Base-by-base conservation (phyloP, 352 stramenopile genomes). In the Pythium vanterpoolii region DNA sequence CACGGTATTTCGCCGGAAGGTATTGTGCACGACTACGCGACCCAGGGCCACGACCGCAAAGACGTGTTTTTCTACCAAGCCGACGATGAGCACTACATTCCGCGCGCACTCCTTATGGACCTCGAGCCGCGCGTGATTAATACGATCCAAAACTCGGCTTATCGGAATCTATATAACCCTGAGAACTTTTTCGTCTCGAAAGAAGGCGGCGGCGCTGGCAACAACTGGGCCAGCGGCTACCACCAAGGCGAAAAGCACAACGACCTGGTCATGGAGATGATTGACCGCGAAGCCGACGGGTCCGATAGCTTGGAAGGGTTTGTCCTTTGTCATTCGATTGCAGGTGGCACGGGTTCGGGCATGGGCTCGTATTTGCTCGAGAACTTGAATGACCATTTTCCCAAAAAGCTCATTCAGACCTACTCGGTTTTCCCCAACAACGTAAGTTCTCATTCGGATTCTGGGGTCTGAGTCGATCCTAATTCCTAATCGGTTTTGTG, bases 61-160 rank as follows among this genome's bases (percentile, higher is more conserved):
- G 98, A 99, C 67, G 98, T 99, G 11, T 99, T 99, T 72, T 99
- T 99, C 73, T 99, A 99, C 78, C 91, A 98, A 64, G 93, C 93
- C 5, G 97, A 99, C 71, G 97, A 99, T 64, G 96, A 99, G 67
- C 95, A 98, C 60, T 99, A 99, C 79, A 98, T 99, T 46, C 97
- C 97, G 16, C 76, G 97, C 33, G 96, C 97, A 16, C 74, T 99
- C 42, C 78, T 99, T 44, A 97, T 99, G 76, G 98, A 99, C 78
- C 73, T 99, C 23, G 98, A 99, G 76, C 98, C 81, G 56, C 86
- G 79, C 36, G 86, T 97, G 33, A 94, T 98, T 69, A 96, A 98
- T 63, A 94, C 78, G 39, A 98, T 98, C 67, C 79, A 80, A 43
- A 96, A 91, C 39, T 95, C 85, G 0, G 79, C 81, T 21, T 98